These are phyloP conservation scores for Candida verbasci DNA, from an alignment of 805 yeast species.

Conservation along the genomic window DNA sequence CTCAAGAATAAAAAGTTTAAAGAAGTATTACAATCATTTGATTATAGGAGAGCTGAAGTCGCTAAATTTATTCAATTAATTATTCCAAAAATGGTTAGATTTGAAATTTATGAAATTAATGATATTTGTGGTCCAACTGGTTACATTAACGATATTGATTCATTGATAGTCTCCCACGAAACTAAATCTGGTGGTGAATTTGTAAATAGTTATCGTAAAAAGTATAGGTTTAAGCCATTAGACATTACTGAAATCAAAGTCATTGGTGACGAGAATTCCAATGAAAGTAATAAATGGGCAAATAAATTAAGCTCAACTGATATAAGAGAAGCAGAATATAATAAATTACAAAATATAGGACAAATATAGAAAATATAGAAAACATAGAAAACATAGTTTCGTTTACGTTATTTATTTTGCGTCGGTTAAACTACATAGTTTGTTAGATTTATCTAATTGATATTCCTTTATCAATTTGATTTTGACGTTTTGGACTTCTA, in stretches of 20 bases:
- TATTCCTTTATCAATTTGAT: slow-evolving; percentile 38
- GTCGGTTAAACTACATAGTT: too few relatives aligned
- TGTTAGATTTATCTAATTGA: slow-evolving; percentile 23
- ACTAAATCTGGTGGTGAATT: slow-evolving; percentile 68
- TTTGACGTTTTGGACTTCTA: slow-evolving; percentile 47
- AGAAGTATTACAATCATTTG: slow-evolving; percentile 58
- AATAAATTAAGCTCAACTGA: slow-evolving; percentile 86
- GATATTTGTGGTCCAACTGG: slow-evolving; percentile 97
- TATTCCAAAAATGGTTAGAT: slow-evolving; percentile 18
- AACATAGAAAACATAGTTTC: too few relatives aligned
- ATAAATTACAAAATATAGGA: slow-evolving; percentile 1
- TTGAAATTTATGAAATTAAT: slow-evolving; percentile 59
- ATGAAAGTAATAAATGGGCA: slow-evolving; percentile 42
- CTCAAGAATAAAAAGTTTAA: slow-evolving; percentile 71
- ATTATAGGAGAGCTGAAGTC: slow-evolving; percentile 45
- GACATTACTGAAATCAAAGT: slow-evolving; percentile 38
- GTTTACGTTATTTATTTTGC: too few relatives aligned
- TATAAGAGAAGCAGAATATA: slow-evolving; percentile 41
- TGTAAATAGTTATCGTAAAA: slow-evolving; percentile 62
- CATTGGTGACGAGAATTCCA: slow-evolving; percentile 58
- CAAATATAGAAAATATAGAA: neutral
- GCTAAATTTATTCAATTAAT: slow-evolving; percentile 40
- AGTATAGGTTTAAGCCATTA: slow-evolving; percentile 51
- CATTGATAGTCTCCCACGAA: slow-evolving; percentile 77
- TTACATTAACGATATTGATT: slow-evolving; percentile 63